Percentiles rank a stretch among this genome's conserved stretches.
Evolutionary conservation across 2,329 filamentous ascomycete species (phyloP).

Genomic region (Fusarium beomiforme): DNA sequence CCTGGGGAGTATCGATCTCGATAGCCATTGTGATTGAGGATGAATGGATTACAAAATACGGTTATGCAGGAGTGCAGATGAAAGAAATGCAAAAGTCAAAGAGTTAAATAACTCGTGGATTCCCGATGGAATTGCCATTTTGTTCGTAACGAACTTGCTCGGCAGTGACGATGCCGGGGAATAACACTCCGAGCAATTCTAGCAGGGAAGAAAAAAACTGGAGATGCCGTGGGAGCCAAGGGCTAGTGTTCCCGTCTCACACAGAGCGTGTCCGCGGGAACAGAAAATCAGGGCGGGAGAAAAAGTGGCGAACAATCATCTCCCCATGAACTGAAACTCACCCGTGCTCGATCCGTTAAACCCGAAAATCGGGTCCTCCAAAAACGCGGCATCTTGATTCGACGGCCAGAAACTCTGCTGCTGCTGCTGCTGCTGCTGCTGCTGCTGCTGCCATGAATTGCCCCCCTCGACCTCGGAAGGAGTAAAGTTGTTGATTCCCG

Average conservation of each 20-base stretch:
- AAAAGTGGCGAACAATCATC: neutral
- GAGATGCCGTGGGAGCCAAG: neutral
- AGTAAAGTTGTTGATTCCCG: neutral
- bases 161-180: neutral
- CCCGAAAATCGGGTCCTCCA: conserved; percentile 47
- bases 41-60: neutral
- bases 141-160: neutral
- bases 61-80: neutral
- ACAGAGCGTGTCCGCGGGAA: neutral
- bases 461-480: conserved; percentile 2
- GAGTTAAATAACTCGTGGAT: conserved; percentile 19
- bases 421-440: no score
- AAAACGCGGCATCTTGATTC: conserved; percentile 19
- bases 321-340: conserved; percentile 30
- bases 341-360: conserved; percentile 46
- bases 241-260: neutral
- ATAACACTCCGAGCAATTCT: neutral
- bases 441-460: conserved; percentile 8
- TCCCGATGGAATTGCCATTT: neutral
- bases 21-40: conserved; percentile 16
- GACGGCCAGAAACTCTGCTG: neutral
- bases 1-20: neutral
- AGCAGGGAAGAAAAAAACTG: conserved; percentile 6
- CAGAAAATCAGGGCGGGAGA: neutral
- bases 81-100: neutral